Percentiles rank a stretch among this genome's conserved stretches.
phyloP scores from a whole-genome alignment of 257 asterid species.

The Sherardia arvensis region DNA sequence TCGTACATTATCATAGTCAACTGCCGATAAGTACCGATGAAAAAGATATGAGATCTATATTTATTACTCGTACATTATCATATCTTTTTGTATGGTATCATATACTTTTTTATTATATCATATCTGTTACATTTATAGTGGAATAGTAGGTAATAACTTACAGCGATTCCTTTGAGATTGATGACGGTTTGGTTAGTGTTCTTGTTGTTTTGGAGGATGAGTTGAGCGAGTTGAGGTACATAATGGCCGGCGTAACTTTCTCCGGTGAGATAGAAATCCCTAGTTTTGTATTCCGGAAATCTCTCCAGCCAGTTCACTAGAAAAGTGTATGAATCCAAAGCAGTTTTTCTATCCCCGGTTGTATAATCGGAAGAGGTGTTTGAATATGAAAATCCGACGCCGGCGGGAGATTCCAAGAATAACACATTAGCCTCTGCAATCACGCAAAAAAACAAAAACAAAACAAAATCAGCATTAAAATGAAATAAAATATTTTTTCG shows the following conservation, averaged over 20 bases:
- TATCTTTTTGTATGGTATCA: no score
- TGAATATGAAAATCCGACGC: conserved; percentile 73
- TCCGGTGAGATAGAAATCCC: conserved; percentile 49
- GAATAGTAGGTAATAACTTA: conserved; percentile 28
- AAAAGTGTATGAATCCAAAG: conserved; percentile 47
- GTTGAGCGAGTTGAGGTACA: conserved; percentile 59
- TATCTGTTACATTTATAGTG: no score
- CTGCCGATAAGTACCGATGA: no score
- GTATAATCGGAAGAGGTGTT: conserved; percentile 47
- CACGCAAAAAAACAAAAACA: neutral
- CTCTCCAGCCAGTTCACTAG: conserved; percentile 64
- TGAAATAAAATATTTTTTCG: no score
- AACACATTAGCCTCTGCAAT: conserved; percentile 63
- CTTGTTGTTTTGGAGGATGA: conserved; percentile 39
- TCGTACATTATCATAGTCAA: no score
- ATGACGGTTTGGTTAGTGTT: conserved; percentile 40
- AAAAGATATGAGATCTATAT: no score
- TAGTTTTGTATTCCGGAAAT: conserved; percentile 52
- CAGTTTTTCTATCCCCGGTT: conserved; percentile 41
- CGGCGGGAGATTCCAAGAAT: conserved; percentile 69
- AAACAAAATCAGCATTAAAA: neutral
- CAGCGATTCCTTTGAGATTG: conserved; percentile 56
- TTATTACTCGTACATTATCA: no score
- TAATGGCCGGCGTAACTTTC: conserved; percentile 77
- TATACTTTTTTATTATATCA: no score